A percentile compares a stretch with the other conserved stretches of the same genome.
phyloP scores from a whole-genome alignment of 306 rosid genomes.

The Coriaria nepalensis region DNA sequence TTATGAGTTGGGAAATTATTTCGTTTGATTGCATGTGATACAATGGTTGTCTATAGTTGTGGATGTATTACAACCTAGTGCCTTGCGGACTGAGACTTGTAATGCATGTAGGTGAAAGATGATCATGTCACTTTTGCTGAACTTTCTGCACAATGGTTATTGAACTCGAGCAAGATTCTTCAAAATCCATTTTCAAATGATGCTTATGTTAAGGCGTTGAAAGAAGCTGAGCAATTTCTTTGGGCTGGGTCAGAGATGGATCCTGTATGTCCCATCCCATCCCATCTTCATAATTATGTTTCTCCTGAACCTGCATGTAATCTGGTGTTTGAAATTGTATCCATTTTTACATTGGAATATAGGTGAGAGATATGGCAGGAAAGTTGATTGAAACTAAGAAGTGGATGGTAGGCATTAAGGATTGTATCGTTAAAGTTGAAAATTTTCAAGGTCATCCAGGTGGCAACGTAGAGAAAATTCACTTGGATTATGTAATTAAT shows the following conservation, averaged over 20 bases:
- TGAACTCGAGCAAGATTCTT: conserved; percentile 40
- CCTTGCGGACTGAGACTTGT: conserved; percentile 18
- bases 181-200: conserved; percentile 41
- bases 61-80: neutral
- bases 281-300: conserved; percentile 8
- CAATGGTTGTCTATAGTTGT: no score
- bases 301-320: conserved; percentile 11
- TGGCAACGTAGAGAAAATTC: conserved; percentile 34
- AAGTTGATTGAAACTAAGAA: conserved; percentile 51
- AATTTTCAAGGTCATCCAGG: conserved; percentile 29
- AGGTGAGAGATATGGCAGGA: conserved; percentile 68
- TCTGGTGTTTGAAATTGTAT: conserved; percentile 7
- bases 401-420: conserved; percentile 69
- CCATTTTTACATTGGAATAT: conserved; percentile 21
- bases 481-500: conserved; percentile 38
- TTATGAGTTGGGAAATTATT: neutral
- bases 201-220: conserved; percentile 40
- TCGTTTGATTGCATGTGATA: neutral
- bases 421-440: conserved; percentile 52
- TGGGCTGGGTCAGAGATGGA: conserved; percentile 99
- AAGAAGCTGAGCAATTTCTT: conserved; percentile 83
- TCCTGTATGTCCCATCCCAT: conserved; percentile 44
- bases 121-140: conserved; percentile 37
- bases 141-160: conserved; percentile 69
- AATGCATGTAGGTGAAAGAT: conserved; percentile 61